Conservation (phyloP, 768 basidiomycete genomes). For the Butyriboletus loyo region DNA sequence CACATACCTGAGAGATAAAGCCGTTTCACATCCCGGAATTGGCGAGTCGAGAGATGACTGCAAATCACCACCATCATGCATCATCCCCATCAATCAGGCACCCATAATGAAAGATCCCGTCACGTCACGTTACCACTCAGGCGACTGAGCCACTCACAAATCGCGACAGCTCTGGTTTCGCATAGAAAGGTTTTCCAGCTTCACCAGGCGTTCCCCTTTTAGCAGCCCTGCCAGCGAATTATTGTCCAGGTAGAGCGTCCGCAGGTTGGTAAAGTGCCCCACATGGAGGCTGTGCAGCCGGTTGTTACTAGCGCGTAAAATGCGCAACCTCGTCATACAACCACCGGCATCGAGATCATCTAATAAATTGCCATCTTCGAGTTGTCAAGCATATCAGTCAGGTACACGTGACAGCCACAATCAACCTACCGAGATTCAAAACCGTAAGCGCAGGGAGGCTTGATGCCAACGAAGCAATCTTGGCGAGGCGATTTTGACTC, state of each 20-base stretch:
- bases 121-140: conserved; percentile 26
- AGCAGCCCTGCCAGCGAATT: conserved; percentile 56
- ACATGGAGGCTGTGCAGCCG: conserved; percentile 64
- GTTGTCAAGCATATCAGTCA: conserved; percentile 16
- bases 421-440: conserved; percentile 78
- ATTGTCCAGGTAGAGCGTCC: conserved; percentile 91
- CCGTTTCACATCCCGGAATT: conserved; percentile 89
- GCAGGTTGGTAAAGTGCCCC: conserved; percentile 61
- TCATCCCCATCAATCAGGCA: conserved; percentile 35
- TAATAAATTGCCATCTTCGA: conserved; percentile 71
- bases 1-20: conserved; percentile 89
- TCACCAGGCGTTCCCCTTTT: conserved; percentile 56
- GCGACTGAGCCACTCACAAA: conserved; percentile 54
- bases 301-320: conserved; percentile 84
- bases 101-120: conserved; percentile 38
- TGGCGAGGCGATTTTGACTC: conserved; percentile 67
- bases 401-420: conserved; percentile 9
- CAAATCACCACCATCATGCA: conserved; percentile 32
- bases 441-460: conserved; percentile 57
- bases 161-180: conserved; percentile 80
- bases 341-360: conserved; percentile 50
- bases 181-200: conserved; percentile 87
- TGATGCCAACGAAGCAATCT: conserved; percentile 56
- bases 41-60: conserved; percentile 49
- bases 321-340: conserved; percentile 67